Evolutionary conservation across 2,329 filamentous ascomycete species (phyloP).

Genomic region (Aureobasidium sp.): DNA sequence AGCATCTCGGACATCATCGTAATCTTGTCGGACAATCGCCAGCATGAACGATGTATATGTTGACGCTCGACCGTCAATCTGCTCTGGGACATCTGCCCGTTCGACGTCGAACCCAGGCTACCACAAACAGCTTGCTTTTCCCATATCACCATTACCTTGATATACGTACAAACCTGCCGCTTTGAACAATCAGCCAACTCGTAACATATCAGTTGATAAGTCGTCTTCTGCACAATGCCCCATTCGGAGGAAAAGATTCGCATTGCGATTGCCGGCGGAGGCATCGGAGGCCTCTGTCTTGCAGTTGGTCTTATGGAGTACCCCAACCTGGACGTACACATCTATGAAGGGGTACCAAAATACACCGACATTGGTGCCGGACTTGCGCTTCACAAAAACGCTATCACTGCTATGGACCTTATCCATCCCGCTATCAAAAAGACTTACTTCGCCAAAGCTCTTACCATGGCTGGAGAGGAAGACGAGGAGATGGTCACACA

Average conservation of each 20-base stretch:
- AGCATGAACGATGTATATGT: conserved; percentile 5
- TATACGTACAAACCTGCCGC: neutral
- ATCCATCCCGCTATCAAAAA: conserved; percentile 32
- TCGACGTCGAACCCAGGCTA: neutral
- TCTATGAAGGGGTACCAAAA: conserved; percentile 45
- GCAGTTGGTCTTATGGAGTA: conserved; percentile 41
- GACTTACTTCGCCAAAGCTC: conserved; percentile 42
- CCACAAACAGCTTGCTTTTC: neutral
- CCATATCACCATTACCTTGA: neutral
- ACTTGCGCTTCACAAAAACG: conserved; percentile 47
- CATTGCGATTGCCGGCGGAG: conserved; percentile 44
- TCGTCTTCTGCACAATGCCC: conserved; percentile 11
- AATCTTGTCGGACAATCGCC: conserved; percentile 3
- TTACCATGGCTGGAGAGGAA: conserved; percentile 38
- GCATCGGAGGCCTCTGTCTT: conserved; percentile 45
- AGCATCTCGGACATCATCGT: neutral
- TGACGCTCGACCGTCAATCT: neutral
- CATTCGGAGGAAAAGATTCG: conserved; percentile 25
- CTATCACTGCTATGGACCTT: conserved; percentile 42
- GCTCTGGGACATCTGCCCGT: neutral
- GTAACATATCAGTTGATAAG: neutral
- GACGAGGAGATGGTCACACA: conserved; percentile 28
- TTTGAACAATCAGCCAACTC: too few species aligned
- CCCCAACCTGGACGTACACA: conserved; percentile 37
- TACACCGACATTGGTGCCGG: conserved; percentile 44